Evolutionary conservation across 768 basidiomycete species (phyloP).

Genomic region (Suillus subalutaceus): DNA sequence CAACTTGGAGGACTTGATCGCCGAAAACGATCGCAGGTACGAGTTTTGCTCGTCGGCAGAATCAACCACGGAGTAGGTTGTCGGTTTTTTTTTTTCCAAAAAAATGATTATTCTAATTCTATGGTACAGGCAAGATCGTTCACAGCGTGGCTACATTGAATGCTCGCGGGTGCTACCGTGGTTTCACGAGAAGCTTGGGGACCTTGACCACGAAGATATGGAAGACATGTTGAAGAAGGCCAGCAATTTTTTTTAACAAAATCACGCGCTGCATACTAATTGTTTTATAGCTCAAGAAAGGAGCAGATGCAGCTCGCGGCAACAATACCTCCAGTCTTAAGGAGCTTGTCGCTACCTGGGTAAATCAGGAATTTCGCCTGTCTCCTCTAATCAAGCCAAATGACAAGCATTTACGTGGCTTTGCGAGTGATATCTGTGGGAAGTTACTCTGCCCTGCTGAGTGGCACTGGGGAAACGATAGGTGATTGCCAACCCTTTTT

Average conservation of each 20-base stretch:
- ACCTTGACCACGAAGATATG: not conserved
- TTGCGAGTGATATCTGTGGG: not conserved
- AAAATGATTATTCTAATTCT: no score
- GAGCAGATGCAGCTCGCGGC: not conserved
- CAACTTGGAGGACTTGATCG: no score
- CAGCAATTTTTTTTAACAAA: not conserved
- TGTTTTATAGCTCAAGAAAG: not conserved
- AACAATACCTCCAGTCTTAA: not conserved
- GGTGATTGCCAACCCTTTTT: not conserved
- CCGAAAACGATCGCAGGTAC: no score
- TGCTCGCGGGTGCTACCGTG: not conserved
- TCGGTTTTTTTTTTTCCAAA: no score
- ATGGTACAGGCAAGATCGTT: not conserved
- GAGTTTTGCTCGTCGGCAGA: no score
- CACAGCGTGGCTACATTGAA: not conserved
- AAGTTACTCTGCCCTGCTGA: constrained; percentile 6
- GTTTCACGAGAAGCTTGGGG: not conserved
- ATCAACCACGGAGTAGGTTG: not conserved
- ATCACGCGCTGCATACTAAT: not conserved
- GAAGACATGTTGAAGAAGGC: not conserved
- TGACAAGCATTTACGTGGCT: not conserved
- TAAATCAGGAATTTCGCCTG: not conserved
- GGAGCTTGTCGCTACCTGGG: not conserved
- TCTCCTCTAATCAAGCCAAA: not conserved
- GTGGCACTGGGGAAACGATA: not conserved